These are phyloP conservation scores for Begonia masoniana DNA, from an alignment of 306 rosid genomes.

Conservation along the genomic window DNA sequence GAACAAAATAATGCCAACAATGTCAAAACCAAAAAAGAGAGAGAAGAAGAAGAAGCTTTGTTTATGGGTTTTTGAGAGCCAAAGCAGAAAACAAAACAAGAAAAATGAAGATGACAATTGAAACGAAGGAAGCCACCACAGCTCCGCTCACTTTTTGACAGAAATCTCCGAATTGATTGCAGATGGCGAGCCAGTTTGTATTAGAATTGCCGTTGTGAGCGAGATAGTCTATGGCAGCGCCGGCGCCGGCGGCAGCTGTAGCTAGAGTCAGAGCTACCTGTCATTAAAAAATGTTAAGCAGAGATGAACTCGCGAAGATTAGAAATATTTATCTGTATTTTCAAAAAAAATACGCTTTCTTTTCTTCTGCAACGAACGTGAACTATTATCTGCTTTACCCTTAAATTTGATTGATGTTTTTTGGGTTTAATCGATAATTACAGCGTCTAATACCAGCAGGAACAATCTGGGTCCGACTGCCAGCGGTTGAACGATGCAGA, in stretches of 20 bases:
- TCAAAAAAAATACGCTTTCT: too few relatives aligned
- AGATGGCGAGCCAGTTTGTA: constrained; percentile 82
- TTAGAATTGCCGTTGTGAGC: constrained; percentile 74
- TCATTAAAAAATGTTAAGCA: too few relatives aligned
- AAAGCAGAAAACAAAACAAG: constrained; percentile 53
- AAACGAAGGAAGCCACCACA: constrained; percentile 47
- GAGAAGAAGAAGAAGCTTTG: too few relatives aligned
- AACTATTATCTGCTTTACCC: too few relatives aligned
- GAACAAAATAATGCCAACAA: too few relatives aligned
- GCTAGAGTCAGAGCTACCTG: constrained; percentile 54
- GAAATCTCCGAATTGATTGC: constrained; percentile 72
- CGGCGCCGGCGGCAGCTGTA: constrained; percentile 52
- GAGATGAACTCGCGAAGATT: too few relatives aligned
- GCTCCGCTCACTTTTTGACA: constrained; percentile 55
- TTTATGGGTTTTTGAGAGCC: constrained; percentile 23
- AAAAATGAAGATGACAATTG: constrained; percentile 34
- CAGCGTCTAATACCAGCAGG: constrained; percentile 61
- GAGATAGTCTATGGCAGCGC: constrained; percentile 53
- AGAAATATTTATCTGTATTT: too few relatives aligned
- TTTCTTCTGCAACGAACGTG: too few relatives aligned
- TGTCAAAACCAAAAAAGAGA: too few relatives aligned
- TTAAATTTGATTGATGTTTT: too few relatives aligned
- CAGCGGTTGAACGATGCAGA: constrained; percentile 59
- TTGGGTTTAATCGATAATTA: too few relatives aligned
- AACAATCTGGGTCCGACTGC: constrained; percentile 56